Percentiles rank a stretch among this genome's conserved stretches.
phyloP scores from a whole-genome alignment of 1,284 basidiomycete genomes.

The Ceratobasidium sp. region DNA sequence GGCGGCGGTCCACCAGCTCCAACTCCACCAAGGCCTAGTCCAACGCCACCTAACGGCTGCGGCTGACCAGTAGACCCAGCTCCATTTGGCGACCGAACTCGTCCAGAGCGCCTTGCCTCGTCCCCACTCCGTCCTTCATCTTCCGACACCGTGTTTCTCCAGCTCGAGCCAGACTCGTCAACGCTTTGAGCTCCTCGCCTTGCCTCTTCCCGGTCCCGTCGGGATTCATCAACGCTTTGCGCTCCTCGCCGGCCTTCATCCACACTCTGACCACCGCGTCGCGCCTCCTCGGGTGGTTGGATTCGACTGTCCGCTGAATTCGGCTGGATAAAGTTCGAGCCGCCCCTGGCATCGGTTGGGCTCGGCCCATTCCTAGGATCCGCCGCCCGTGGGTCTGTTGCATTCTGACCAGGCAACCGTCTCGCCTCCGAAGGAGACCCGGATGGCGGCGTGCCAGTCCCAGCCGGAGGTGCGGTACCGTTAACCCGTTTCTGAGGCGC shows the following conservation, averaged over 20 bases:
- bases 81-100: not conserved
- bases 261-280: not conserved
- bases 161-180: constrained; percentile 16
- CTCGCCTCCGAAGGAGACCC: constrained; percentile 1
- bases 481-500: constrained; percentile 46
- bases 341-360: not conserved
- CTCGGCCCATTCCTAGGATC: not conserved
- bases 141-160: not conserved
- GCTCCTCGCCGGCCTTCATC: constrained; percentile 2
- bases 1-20: constrained; percentile 3
- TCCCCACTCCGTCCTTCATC: constrained; percentile 22
- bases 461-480: not conserved
- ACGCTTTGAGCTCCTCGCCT: constrained; percentile 28
- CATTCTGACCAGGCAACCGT: not conserved
- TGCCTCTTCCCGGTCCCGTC: not conserved
- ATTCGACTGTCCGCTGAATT: not conserved
- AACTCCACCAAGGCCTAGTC: not conserved
- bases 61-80: not conserved
- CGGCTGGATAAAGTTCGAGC: not conserved
- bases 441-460: not conserved
- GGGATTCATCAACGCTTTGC: constrained; percentile 25
- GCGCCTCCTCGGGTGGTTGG: not conserved
- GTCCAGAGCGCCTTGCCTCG: not conserved
- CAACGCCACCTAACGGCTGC: not conserved
- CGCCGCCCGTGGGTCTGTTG: not conserved